Conservation (phyloP, 192 early-diverging fungal genomes). For the Umbelopsis isabellina region DNA sequence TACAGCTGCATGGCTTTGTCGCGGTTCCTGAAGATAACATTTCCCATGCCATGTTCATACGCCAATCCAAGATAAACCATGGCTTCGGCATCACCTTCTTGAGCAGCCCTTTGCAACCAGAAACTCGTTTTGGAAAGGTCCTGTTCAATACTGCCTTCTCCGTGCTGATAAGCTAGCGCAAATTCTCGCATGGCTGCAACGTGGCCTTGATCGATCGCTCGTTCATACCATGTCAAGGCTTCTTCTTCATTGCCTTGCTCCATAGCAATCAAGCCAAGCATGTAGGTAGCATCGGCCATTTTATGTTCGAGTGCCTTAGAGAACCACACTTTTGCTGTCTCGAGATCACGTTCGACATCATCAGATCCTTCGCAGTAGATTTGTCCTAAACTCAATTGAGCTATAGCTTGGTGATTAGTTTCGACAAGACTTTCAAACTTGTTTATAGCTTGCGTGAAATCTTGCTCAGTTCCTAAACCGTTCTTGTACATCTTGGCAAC, state of each 20-base stretch:
- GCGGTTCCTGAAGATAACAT: neutral
- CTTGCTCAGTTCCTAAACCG: constrained; percentile 6
- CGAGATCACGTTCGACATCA: constrained; percentile 7
- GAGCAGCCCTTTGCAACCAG: constrained; percentile 22
- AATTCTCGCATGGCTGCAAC: constrained; percentile 26
- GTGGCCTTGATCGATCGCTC: constrained; percentile 25
- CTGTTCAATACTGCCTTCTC: constrained; percentile 19
- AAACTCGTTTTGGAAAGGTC: constrained; percentile 5
- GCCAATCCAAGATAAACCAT: constrained; percentile 28
- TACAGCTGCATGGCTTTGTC: constrained; percentile 23
- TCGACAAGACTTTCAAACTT: neutral
- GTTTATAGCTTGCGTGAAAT: neutral
- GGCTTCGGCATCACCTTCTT: constrained; percentile 30
- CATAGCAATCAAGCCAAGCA: constrained; percentile 33
- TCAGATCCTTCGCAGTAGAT: constrained; percentile 17
- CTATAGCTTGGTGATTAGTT: constrained; percentile 6
- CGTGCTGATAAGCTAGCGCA: constrained; percentile 12
- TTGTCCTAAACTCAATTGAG: constrained; percentile 13
- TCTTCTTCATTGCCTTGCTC: constrained; percentile 30
- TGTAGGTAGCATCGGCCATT: constrained; percentile 8
- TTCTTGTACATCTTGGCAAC: constrained; percentile 16
- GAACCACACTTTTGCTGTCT: constrained; percentile 18
- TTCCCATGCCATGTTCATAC: constrained; percentile 26
- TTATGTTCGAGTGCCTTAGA: constrained; percentile 2
- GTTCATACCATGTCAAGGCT: constrained; percentile 29